These are phyloP conservation scores for Cryptosporidium canis DNA, from an alignment of 169 alveolate genomes.

Conservation along the genomic window DNA sequence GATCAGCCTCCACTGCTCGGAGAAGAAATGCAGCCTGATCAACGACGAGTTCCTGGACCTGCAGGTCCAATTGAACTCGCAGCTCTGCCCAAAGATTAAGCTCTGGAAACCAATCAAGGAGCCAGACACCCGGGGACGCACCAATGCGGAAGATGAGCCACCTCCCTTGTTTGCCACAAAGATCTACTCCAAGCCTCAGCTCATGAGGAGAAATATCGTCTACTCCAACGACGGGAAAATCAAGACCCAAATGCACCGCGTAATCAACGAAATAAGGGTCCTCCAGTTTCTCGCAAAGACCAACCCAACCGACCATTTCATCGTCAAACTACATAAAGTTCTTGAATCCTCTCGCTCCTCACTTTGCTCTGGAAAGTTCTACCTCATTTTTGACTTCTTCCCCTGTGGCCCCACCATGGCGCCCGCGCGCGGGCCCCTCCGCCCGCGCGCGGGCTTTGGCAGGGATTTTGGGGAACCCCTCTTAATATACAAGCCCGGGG, in stretches of 20 bases:
- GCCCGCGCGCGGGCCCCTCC: background rate
- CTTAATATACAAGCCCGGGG: background rate
- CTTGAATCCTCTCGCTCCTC: conserved; percentile 18
- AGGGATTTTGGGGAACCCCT: background rate
- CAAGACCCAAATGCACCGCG: conserved; percentile 62
- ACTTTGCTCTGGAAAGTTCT: conserved; percentile 21
- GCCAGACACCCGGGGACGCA: background rate
- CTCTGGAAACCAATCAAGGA: conserved; percentile 9
- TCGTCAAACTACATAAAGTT: conserved; percentile 37
- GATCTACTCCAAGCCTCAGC: conserved; percentile 38
- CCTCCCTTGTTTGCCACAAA: conserved; percentile 27
- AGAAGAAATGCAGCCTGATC: background rate
- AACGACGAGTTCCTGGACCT: conserved; percentile 8
- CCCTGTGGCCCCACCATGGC: conserved; percentile 51
- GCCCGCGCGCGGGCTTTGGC: background rate
- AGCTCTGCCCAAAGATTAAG: conserved; percentile 24
- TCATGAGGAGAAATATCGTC: conserved; percentile 34
- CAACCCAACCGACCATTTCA: background rate
- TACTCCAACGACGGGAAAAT: conserved; percentile 5
- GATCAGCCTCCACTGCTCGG: background rate
- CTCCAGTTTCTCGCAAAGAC: conserved; percentile 12
- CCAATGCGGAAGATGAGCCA: background rate
- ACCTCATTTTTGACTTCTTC: conserved; percentile 35
- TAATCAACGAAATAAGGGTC: conserved; percentile 35
- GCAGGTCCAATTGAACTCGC: conserved; percentile 33